Conservation (phyloP, 768 basidiomycete species). For the Xanthoconium purpureum region DNA sequence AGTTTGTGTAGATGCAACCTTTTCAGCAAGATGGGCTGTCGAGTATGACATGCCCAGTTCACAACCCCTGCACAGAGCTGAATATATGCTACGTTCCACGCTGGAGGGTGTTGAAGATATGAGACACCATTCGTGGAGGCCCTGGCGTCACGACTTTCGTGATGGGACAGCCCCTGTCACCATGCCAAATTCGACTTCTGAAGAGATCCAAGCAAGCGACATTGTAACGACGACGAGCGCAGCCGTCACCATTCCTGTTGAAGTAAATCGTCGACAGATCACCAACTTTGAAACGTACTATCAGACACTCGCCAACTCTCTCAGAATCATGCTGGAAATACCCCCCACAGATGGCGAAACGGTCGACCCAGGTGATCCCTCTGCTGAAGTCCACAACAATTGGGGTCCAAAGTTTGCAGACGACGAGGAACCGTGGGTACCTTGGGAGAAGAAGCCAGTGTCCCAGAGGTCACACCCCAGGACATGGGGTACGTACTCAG, state of each 20-base stretch:
- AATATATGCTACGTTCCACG: too few species aligned
- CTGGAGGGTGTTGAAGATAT: too few species aligned
- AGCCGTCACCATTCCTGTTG: conserved; percentile 3
- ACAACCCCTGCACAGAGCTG: not conserved
- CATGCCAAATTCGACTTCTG: conserved; percentile 8
- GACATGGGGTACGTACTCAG: not conserved
- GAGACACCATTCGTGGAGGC: too few species aligned
- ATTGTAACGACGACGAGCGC: conserved; percentile 9
- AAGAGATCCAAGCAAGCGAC: conserved; percentile 1
- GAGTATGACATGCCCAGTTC: not conserved
- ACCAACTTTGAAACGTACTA: conserved; percentile 15
- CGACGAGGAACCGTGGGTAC: conserved; percentile 21
- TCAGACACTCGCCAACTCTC: conserved; percentile 6
- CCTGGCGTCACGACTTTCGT: not conserved
- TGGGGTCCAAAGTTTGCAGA: conserved; percentile 4
- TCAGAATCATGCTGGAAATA: not conserved
- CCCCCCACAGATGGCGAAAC: not conserved
- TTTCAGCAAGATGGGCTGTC: not conserved
- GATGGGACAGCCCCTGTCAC: not conserved
- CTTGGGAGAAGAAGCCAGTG: conserved; percentile 4
- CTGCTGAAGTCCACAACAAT: too few species aligned
- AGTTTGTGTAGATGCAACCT: too few species aligned
- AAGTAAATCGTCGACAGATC: conserved; percentile 1
- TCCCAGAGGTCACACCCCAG: not conserved
- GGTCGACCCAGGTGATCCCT: conserved; percentile 7